phyloP scores from a whole-genome alignment of 2,329 filamentous ascomycete genomes.

The Paraconiothyrium brasiliense region DNA sequence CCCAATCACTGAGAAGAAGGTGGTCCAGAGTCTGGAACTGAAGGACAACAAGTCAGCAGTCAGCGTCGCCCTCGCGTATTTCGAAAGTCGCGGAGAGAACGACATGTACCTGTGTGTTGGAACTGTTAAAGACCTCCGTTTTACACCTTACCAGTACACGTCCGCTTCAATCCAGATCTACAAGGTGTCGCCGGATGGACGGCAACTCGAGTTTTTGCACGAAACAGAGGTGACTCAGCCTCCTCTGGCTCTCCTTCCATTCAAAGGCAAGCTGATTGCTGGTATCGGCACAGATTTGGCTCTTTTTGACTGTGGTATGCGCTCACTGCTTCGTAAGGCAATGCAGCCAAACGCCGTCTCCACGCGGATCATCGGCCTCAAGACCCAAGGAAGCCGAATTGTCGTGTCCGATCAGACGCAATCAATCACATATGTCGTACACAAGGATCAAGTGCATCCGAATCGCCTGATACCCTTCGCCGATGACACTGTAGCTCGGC shows the following conservation, averaged over 20 bases:
- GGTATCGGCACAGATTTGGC: constrained; percentile 84
- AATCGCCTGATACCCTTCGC: constrained; percentile 93
- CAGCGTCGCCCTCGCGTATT: constrained; percentile 83
- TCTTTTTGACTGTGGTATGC: constrained; percentile 92
- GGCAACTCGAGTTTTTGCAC: constrained; percentile 90
- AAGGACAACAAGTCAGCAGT: constrained; percentile 92
- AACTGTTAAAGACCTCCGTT: constrained; percentile 87
- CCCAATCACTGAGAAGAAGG: constrained; percentile 73
- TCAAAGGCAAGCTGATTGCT: constrained; percentile 89
- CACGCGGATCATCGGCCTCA: constrained; percentile 85
- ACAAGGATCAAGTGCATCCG: constrained; percentile 78
- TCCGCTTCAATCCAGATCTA: constrained; percentile 93
- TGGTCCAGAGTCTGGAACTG: constrained; percentile 81
- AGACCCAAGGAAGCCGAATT: constrained; percentile 90
- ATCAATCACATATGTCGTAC: constrained; percentile 89
- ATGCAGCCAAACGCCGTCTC: constrained; percentile 77
- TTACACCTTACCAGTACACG: constrained; percentile 75
- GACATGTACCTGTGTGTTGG: constrained; percentile 94
- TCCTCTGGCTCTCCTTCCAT: constrained; percentile 87
- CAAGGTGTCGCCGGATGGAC: constrained; percentile 86
- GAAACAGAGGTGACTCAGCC: constrained; percentile 93
- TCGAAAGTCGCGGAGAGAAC: constrained; percentile 81
- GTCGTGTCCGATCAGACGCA: constrained; percentile 93
- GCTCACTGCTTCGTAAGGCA: constrained; percentile 89
- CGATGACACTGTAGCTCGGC: constrained; percentile 88